Conservation (phyloP, 2,329 filamentous ascomycete genomes). For the Phialophora chinensis region DNA sequence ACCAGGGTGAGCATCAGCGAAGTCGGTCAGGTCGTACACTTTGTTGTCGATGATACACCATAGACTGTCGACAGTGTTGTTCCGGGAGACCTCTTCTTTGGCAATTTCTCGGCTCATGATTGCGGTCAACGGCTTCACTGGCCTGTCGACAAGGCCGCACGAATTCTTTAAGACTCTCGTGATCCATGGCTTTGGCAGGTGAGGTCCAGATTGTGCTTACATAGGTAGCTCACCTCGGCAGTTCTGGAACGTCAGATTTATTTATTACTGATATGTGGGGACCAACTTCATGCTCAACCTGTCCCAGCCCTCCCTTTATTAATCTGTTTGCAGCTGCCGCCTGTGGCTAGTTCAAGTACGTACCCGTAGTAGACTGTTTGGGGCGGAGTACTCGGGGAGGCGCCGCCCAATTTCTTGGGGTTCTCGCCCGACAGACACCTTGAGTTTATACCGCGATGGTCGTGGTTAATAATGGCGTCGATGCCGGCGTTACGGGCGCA, state of each 20-base stretch:
- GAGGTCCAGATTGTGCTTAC: constrained; percentile 6
- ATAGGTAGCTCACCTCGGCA: constrained; percentile 12
- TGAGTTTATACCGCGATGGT: background rate
- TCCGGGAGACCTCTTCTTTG: constrained; percentile 74
- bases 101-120: constrained; percentile 52
- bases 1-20: constrained; percentile 85
- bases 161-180: background rate
- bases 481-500: constrained; percentile 3
- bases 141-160: constrained; percentile 1
- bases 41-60: constrained; percentile 83
- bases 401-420: background rate
- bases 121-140: background rate
- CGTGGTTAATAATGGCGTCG: background rate
- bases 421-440: background rate
- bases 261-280: constrained; percentile 19
- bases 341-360: background rate
- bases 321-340: background rate
- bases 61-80: constrained; percentile 75
- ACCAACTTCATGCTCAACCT: constrained; percentile 2
- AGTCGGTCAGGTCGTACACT: constrained; percentile 81
- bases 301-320: background rate
- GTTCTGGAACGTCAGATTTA: constrained; percentile 1
- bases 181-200: background rate
- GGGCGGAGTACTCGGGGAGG: background rate
- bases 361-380: background rate